Base-by-base conservation (phyloP, 78 protist genomes). In the Mantamonas sphyraenae region DNA sequence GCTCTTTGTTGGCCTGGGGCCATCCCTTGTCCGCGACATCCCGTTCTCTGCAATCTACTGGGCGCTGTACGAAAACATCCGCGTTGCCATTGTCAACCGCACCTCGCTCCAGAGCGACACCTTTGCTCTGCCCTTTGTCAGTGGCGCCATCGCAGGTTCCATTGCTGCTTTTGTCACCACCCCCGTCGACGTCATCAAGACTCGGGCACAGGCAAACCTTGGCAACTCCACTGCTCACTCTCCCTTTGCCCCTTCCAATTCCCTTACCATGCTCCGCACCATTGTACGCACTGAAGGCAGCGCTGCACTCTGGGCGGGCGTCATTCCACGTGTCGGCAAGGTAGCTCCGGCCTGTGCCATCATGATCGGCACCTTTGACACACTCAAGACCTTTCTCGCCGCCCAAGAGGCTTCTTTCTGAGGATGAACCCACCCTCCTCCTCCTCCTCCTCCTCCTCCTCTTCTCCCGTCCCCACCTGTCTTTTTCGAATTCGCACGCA, bases 101-200 rank as follows among this genome's bases (percentile, higher is more conserved):
- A 3, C 33, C 26, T 19, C 71, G 47, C 24, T 12, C 47, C 7
- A 42, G 7, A 14, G 59, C 60, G 28, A 12, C 22, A 4, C 2
- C 33, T 5, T 66, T 28, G 4, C 35, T 59, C 4, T 5, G 30
- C 0, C 70, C 42, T 74, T 74, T 33, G 24, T 2, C 22, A 28
- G 57, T 24, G 79, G 79, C 31, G 76, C 76, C 14, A 31, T 37
- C n/a, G 0, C 70, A n/a, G 79, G 79, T 0, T 1, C 50, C 28
- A 8, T 14, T 2, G 70, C 72, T 8, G 64, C 80, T 3, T 17
- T 57, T 22, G 16, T 64, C 31, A 74, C 80, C 12, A 71, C 45
- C 37, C 80, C 80, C 28, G 50, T 74, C 42, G 80, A 74, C 20
- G 80, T 74, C n/a, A 47, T 74, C 70, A 74, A 74, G 64, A 64